Evolutionary conservation across 2,329 filamentous ascomycete species (phyloP), one percentile per base, ranked within the genome.

Genomic region (Penicillium frequentans): DNA sequence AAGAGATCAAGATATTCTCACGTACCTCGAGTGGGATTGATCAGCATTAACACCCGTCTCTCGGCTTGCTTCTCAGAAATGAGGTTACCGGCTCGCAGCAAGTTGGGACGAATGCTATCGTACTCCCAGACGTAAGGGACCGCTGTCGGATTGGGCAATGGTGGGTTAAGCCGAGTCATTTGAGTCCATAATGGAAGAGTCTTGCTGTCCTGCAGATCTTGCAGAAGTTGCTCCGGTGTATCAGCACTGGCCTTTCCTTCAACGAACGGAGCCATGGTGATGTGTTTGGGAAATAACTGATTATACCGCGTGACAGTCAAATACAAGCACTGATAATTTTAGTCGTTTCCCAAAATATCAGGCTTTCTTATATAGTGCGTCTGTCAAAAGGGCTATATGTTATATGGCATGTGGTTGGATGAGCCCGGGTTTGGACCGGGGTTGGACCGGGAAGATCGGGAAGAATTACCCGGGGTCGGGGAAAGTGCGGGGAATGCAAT

Each of bases 91-190:
- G 75, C 73, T 26, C 67, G 62, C 5, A 76, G 63, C 10, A 77
- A 66, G 35, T 68, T 70, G 1, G 74, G 72, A 13, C 68, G 64
- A 16, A 77, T 68, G 29, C 68, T 57, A 13, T 71, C 64, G 57
- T 77, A 77, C n/a, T 69, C 66, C 74, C 68, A 73, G 21, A 74
- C 54, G 58, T 71, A 56, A 51, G 81, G 77, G 13, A 74, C 62
- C 1, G 72, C 67, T 4, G 65, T 73, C 2, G 81, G 81, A 37
- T 79, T 79, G 1, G 81, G 81, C 0, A 68, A 67, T 1, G 79
- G 76, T 4, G 80, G 79, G 14, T 81, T 81, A 60, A 82, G 74
- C 26, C 64, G 66, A 33, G 67, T 69, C 79, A 83, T 82, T 45
- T 80, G 75, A 3, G 73, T 73, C 81, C 81, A 83, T 5, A 84